Conservation (phyloP, 257 asterid species). For the Rubia yunnanensis region DNA sequence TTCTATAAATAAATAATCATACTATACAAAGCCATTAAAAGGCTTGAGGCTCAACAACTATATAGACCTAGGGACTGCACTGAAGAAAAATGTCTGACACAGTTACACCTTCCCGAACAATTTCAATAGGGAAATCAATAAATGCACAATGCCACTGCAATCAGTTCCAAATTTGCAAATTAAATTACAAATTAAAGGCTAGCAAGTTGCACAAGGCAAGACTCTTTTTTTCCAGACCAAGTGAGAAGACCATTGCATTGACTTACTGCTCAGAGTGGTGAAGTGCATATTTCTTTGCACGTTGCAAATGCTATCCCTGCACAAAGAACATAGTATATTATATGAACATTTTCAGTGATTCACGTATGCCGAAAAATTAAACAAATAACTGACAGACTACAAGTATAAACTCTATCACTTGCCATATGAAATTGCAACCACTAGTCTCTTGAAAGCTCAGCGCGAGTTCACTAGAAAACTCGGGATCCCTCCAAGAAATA, state of each 20-base stretch:
- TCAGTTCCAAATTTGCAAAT: not conserved
- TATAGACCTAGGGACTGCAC: too few relatives aligned
- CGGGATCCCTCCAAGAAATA: constrained; percentile 98
- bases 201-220: not conserved
- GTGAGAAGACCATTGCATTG: constrained; percentile 3
- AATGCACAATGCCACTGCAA: not conserved
- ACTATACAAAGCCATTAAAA: not conserved
- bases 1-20: too few relatives aligned
- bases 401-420: constrained; percentile 26
- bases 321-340: not conserved
- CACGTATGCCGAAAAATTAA: not conserved
- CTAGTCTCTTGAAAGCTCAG: constrained; percentile 97
- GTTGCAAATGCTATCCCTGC: constrained; percentile 85
- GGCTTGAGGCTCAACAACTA: not conserved
- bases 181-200: not conserved
- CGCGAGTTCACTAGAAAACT: constrained; percentile 82
- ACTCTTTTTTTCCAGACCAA: not conserved
- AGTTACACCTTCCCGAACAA: too few relatives aligned
- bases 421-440: constrained; percentile 95
- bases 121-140: not conserved
- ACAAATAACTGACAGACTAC: not conserved
- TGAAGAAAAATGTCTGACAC: too few relatives aligned
- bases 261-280: constrained; percentile 72
- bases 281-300: constrained; percentile 85
- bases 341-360: not conserved